A percentile compares a stretch with the other conserved stretches of the same genome.
Evolutionary conservation across 2,329 filamentous ascomycete genomes (phyloP).

Genomic region (Arthroderma sp.): DNA sequence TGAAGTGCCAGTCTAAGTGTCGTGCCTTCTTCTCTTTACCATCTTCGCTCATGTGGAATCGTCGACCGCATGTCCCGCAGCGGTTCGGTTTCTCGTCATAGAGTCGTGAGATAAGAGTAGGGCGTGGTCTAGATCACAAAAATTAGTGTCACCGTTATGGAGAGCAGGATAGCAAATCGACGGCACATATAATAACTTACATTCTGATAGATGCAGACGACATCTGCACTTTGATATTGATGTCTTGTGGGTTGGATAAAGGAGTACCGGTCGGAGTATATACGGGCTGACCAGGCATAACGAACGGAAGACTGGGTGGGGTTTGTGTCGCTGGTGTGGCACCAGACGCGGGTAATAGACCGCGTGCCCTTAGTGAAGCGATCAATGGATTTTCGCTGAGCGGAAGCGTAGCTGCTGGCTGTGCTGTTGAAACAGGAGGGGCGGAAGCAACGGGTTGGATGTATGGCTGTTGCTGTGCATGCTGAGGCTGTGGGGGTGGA

Average conservation of each 20-base stretch:
- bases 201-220: slow-evolving; percentile 59
- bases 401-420: slow-evolving; percentile 26
- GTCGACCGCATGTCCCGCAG: slow-evolving; percentile 80
- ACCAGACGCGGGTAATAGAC: slow-evolving; percentile 44
- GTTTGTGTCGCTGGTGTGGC: slow-evolving; percentile 30
- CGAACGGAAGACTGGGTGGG: slow-evolving; percentile 29
- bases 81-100: slow-evolving; percentile 75
- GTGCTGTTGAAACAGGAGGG: slow-evolving; percentile 26
- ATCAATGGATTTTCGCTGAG: slow-evolving; percentile 48
- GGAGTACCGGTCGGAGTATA: slow-evolving; percentile 24
- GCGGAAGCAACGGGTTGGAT: slow-evolving; percentile 42
- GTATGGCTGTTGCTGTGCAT: slow-evolving; percentile 42
- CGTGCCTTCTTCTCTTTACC: slow-evolving; percentile 76
- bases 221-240: slow-evolving; percentile 36
- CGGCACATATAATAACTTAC: slow-evolving; percentile 36
- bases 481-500: slow-evolving; percentile 34
- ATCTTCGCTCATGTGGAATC: slow-evolving; percentile 64
- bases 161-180: too few species aligned
- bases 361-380: slow-evolving; percentile 54
- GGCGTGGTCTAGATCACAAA: slow-evolving; percentile 46
- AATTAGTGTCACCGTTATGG: too few species aligned
- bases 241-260: slow-evolving; percentile 19
- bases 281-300: slow-evolving; percentile 26
- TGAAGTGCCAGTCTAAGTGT: slow-evolving; percentile 98
- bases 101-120: slow-evolving; percentile 57